These are phyloP conservation scores for Gremmenia infestans DNA, from an alignment of 2,329 filamentous ascomycete species.

Conservation along the genomic window DNA sequence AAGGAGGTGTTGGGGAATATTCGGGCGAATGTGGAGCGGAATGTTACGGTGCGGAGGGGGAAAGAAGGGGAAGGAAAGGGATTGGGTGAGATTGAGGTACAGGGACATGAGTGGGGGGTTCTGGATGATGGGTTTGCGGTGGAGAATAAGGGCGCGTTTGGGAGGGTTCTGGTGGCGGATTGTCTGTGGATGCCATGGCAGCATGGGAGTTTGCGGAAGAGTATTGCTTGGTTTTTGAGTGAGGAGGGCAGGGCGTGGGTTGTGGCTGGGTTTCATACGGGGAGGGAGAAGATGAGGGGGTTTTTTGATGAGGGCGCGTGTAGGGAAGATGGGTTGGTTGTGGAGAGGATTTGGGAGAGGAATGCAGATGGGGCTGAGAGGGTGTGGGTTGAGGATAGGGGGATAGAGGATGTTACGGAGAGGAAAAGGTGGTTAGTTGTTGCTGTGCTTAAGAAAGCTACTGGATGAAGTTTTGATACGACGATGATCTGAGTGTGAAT, in stretches of 20 bases:
- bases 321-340: slow-evolving; percentile 45
- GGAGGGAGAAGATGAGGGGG: slow-evolving; percentile 56
- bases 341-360: slow-evolving; percentile 64
- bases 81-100: slow-evolving; percentile 40
- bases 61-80: background rate
- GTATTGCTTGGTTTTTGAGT: slow-evolving; percentile 58
- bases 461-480: background rate
- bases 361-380: slow-evolving; percentile 60
- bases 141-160: slow-evolving; percentile 41
- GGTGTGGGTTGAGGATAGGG: slow-evolving; percentile 56
- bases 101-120: slow-evolving; percentile 63
- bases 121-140: slow-evolving; percentile 26
- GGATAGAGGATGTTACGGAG: slow-evolving; percentile 54
- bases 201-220: slow-evolving; percentile 60
- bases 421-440: slow-evolving; percentile 69
- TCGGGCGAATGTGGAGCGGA: slow-evolving; percentile 49
- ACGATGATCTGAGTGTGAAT: background rate
- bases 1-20: slow-evolving; percentile 55
- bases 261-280: slow-evolving; percentile 70
- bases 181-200: slow-evolving; percentile 73
- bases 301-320: slow-evolving; percentile 55
- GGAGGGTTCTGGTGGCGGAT: slow-evolving; percentile 63
- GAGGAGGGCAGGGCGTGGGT: slow-evolving; percentile 49
- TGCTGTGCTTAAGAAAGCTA: slow-evolving; percentile 40
- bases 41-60: slow-evolving; percentile 32